These are phyloP conservation scores for Thinopyrum elongatum DNA, from an alignment of 176 grass and related monocot species.

Conservation along the genomic window DNA sequence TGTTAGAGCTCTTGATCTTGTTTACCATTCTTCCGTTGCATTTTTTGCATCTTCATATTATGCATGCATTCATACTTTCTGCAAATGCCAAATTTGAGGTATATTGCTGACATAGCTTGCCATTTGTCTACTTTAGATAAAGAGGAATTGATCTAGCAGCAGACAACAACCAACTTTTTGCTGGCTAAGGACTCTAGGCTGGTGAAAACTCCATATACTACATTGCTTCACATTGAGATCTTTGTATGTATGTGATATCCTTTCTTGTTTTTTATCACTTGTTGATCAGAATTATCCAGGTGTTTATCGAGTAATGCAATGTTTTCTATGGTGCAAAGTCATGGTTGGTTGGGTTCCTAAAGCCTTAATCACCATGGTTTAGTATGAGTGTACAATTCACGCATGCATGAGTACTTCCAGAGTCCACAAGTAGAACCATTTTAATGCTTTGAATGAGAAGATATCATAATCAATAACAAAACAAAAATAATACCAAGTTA, in stretches of 20 bases:
- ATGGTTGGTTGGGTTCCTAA: background rate
- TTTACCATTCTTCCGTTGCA: conserved; percentile 13
- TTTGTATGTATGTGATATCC: conserved; percentile 29
- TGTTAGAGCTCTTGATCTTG: conserved; percentile 8
- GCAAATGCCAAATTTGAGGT: conserved; percentile 54
- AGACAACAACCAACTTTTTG: conserved; percentile 6
- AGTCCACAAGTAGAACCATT: background rate
- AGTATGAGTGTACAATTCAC: background rate
- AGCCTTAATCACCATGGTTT: background rate
- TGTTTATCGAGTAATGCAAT: background rate
- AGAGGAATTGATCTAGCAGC: background rate
- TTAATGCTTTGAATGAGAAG: background rate
- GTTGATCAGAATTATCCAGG: background rate
- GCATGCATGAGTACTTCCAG: background rate
- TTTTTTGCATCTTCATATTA: conserved; percentile 4
- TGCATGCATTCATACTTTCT: conserved; percentile 12
- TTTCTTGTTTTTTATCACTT: background rate
- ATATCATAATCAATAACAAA: background rate
- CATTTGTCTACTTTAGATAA: conserved; percentile 9
- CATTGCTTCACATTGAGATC: conserved; percentile 20
- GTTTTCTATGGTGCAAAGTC: background rate
- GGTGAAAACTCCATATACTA: conserved; percentile 16
- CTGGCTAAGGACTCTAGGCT: conserved; percentile 4
- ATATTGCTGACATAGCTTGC: conserved; percentile 27
- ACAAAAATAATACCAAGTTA: background rate